Evolutionary conservation across 2,329 filamentous ascomycete genomes (phyloP).

Genomic region (Orbilia javanica): DNA sequence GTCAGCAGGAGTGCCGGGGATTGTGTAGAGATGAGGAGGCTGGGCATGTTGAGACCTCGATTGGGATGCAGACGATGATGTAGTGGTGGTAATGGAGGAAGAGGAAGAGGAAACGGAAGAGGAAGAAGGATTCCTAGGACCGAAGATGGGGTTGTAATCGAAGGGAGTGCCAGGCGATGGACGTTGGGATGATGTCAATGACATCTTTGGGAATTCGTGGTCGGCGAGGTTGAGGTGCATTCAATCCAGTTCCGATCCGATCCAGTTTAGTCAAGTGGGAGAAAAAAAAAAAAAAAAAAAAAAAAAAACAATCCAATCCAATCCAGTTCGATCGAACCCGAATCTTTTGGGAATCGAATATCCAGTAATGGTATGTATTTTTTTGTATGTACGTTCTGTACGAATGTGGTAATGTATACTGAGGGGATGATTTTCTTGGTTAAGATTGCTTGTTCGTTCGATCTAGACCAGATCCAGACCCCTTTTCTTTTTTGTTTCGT

Average conservation of each 20-base stretch:
- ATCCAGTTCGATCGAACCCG: not conserved
- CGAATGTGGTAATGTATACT: no score
- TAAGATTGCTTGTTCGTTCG: not conserved
- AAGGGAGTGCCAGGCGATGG: conserved; percentile 54
- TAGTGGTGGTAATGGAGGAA: not conserved
- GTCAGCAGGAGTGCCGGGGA: conserved; percentile 54
- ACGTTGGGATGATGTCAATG: conserved; percentile 58
- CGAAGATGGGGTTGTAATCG: conserved; percentile 51
- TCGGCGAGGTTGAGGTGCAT: conserved; percentile 35
- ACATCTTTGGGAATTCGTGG: conserved; percentile 55
- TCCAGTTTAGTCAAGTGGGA: no score
- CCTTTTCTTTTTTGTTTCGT: not conserved
- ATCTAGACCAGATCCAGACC: not conserved
- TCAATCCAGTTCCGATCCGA: not conserved
- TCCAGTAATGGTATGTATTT: not conserved
- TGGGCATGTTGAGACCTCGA: conserved; percentile 52
- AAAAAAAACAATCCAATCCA: not conserved
- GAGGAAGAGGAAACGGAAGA: not conserved
- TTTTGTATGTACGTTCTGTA: not conserved
- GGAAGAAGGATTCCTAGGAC: conserved; percentile 15
- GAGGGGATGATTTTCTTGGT: no score
- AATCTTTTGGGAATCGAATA: no score
- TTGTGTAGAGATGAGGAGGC: conserved; percentile 54
- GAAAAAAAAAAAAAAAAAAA: no score
- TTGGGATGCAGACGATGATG: not conserved